These are phyloP conservation scores for Dactylellina cionopaga DNA, from an alignment of 2,329 filamentous ascomycete genomes.

Conservation along the genomic window DNA sequence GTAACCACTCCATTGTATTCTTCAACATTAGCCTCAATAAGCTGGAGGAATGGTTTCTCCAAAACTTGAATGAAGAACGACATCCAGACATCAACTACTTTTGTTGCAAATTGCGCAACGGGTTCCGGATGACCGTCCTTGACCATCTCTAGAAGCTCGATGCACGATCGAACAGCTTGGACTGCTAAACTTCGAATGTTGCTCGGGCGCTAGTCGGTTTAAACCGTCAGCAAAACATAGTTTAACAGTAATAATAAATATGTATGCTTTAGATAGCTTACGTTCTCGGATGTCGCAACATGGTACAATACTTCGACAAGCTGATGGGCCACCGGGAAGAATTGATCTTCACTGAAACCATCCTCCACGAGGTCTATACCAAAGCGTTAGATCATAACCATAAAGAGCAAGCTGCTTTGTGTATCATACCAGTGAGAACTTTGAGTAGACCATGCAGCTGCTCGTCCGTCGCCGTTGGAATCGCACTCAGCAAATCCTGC, in stretches of 20 bases:
- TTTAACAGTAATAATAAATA: not conserved
- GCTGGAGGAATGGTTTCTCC: constrained; percentile 77
- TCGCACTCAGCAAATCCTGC: constrained; percentile 78
- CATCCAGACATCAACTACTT: constrained; percentile 83
- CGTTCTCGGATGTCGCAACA: constrained; percentile 80
- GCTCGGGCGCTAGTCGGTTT: constrained; percentile 48
- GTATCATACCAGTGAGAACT: constrained; percentile 70
- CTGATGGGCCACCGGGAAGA: constrained; percentile 87
- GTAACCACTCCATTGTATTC: constrained; percentile 83
- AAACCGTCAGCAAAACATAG: not conserved
- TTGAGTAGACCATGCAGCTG: constrained; percentile 90
- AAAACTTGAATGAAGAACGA: constrained; percentile 86
- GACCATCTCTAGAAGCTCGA: constrained; percentile 95
- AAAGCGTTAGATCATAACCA: constrained; percentile 9
- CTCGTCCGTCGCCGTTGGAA: constrained; percentile 77
- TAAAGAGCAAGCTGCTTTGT: not conserved
- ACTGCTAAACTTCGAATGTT: constrained; percentile 84
- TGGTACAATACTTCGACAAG: constrained; percentile 85
- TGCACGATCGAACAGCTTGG: constrained; percentile 87
- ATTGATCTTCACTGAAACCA: constrained; percentile 91
- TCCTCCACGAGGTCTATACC: constrained; percentile 83
- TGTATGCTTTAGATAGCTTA: too few species aligned
- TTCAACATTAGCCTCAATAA: constrained; percentile 65
- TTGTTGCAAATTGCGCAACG: constrained; percentile 88
- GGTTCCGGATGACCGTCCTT: constrained; percentile 89